A percentile compares a stretch with the other conserved stretches of the same genome.
Evolutionary conservation across 441 rosid species (phyloP).

Genomic region (Erodium chrysanthum): DNA sequence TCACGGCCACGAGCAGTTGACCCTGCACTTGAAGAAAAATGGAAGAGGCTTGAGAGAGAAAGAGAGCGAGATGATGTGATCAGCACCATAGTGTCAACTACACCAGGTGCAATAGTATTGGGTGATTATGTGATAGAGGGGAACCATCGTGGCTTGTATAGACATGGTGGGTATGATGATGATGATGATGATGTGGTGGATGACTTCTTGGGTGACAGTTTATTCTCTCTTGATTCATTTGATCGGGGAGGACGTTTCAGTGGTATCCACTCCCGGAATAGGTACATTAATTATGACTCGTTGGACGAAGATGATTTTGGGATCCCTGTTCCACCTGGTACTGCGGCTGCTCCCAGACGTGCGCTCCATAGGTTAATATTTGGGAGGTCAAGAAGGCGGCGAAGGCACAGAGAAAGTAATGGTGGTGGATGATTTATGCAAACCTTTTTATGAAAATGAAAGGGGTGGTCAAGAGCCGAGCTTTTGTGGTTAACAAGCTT

Average conservation of each 20-base stretch:
- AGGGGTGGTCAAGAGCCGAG: not conserved
- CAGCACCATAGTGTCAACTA: constrained; percentile 52
- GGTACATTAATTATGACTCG: constrained; percentile 25
- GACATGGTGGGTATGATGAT: not conserved
- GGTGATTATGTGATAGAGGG: not conserved
- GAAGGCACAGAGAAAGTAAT: constrained; percentile 30
- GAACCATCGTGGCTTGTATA: not conserved
- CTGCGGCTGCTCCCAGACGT: constrained; percentile 29
- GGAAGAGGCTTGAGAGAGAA: constrained; percentile 53
- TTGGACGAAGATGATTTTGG: constrained; percentile 37
- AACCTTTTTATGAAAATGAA: not conserved
- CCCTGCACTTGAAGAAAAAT: constrained; percentile 44
- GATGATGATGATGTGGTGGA: not conserved
- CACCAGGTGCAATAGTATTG: constrained; percentile 30
- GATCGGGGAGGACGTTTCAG: not conserved
- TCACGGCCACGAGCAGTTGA: constrained; percentile 52
- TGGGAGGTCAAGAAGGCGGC: constrained; percentile 32
- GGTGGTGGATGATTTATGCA: constrained; percentile 28
- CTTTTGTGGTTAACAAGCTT: too few relatives aligned
- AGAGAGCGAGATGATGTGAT: constrained; percentile 48
- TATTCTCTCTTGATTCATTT: not conserved
- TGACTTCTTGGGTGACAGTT: not conserved
- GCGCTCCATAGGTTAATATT: constrained; percentile 29
- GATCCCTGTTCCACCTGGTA: constrained; percentile 24
- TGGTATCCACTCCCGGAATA: constrained; percentile 18